Conservation (phyloP, 768 basidiomycete genomes). For the Phylloporus arenicola region DNA sequence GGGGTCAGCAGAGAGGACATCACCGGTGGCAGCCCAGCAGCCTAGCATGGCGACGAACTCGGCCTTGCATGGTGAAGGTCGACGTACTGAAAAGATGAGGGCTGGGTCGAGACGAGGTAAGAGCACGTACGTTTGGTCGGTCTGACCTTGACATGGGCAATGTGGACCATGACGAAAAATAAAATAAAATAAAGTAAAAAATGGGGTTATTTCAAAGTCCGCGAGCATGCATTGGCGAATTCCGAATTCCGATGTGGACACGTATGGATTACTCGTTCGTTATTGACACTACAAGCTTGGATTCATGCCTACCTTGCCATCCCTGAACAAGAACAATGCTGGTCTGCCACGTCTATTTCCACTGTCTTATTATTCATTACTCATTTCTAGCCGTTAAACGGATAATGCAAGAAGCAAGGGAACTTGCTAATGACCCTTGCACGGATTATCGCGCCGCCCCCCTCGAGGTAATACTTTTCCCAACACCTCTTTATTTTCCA, state of each 20-base stretch:
- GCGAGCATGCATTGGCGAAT: slow-evolving; percentile 8
- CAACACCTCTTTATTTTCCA: background rate
- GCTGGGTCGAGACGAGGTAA: background rate
- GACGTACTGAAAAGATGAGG: slow-evolving; percentile 3
- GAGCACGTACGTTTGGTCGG: slow-evolving; percentile 56
- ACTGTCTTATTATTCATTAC: background rate
- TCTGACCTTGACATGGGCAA: slow-evolving; percentile 75
- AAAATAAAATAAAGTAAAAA: background rate
- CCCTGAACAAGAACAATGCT: slow-evolving; percentile 88
- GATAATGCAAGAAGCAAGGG: slow-evolving; percentile 93
- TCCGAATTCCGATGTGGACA: slow-evolving; percentile 9
- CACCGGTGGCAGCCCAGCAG: slow-evolving; percentile 77
- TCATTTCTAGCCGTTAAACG: slow-evolving; percentile 74
- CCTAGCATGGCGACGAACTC: slow-evolving; percentile 76
- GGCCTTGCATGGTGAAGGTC: slow-evolving; percentile 22
- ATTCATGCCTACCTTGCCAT: slow-evolving; percentile 16
- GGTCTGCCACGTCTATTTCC: slow-evolving; percentile 40
- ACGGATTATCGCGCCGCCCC: slow-evolving; percentile 82
- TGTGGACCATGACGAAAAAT: slow-evolving; percentile 46
- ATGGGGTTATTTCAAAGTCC: background rate
- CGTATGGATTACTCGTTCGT: background rate
- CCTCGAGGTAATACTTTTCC: slow-evolving; percentile 53
- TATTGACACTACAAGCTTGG: background rate
- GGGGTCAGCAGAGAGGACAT: slow-evolving; percentile 45
- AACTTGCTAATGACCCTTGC: slow-evolving; percentile 78